A percentile compares a stretch with the other conserved stretches of the same genome.
These are phyloP conservation scores for Corymbia maculata DNA, from an alignment of 345 rosid species.

Conservation along the genomic window DNA sequence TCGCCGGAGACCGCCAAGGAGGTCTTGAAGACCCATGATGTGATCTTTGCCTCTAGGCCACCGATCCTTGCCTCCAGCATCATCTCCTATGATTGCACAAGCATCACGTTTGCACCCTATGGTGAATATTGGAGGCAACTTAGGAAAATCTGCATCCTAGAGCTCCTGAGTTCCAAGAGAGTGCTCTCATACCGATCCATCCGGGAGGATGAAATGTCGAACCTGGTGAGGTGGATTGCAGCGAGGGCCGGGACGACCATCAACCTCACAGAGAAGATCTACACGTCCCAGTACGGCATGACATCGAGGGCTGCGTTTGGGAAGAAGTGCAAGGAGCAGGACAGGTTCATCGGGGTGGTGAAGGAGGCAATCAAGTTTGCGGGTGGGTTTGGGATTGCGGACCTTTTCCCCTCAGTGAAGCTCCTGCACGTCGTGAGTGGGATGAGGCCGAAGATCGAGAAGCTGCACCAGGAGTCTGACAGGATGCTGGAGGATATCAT, in stretches of 20 bases:
- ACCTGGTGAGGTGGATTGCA: background rate
- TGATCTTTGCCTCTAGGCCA: conserved; percentile 14
- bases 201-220: conserved; percentile 16
- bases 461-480: background rate
- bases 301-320: conserved; percentile 8
- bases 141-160: conserved; percentile 4
- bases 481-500: conserved; percentile 3
- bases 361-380: background rate
- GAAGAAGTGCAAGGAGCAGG: conserved; percentile 1
- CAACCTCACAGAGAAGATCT: conserved; percentile 3
- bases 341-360: background rate
- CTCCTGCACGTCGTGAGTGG: conserved; percentile 7
- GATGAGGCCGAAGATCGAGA: background rate
- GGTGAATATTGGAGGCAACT: conserved; percentile 13
- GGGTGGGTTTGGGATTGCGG: background rate
- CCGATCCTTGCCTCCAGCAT: conserved; percentile 4
- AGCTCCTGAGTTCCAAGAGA: conserved; percentile 11
- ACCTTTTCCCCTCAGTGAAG: conserved; percentile 6
- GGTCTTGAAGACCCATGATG: conserved; percentile 10
- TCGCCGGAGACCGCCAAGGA: conserved; percentile 12
- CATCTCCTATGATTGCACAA: conserved; percentile 5
- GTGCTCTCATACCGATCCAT: conserved; percentile 8
- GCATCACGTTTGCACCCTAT: conserved; percentile 15
- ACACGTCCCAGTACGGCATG: background rate
- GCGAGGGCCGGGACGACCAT: background rate